Conservation (phyloP, 2,329 filamentous ascomycete genomes). For the Orbilia ellipsospora region DNA sequence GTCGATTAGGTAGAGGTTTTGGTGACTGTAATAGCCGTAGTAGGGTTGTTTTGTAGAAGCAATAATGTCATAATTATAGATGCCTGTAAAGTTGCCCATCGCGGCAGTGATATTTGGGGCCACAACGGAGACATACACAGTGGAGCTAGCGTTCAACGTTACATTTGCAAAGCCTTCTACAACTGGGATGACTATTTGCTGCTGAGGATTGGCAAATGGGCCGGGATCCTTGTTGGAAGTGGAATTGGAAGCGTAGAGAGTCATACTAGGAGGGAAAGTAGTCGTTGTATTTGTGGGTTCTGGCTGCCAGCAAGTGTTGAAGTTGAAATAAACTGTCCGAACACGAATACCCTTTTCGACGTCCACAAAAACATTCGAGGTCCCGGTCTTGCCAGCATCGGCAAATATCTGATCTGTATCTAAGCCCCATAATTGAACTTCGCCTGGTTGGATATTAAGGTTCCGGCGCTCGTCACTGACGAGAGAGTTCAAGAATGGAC, state of each 20-base stretch:
- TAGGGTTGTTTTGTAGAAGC: conserved; percentile 83
- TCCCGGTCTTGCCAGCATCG: conserved; percentile 52
- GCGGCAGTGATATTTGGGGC: conserved; percentile 72
- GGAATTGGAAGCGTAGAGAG: conserved; percentile 79
- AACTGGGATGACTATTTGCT: conserved; percentile 68
- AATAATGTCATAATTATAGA: conserved; percentile 83
- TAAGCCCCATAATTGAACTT: conserved; percentile 42
- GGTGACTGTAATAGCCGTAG: conserved; percentile 71
- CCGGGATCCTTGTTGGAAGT: conserved; percentile 74
- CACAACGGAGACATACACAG: conserved; percentile 80
- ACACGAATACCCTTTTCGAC: conserved; percentile 60
- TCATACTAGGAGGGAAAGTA: conserved; percentile 75
- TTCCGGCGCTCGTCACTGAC: conserved; percentile 30
- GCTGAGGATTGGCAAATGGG: conserved; percentile 66
- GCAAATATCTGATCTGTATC: conserved; percentile 56
- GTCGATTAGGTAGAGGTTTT: conserved; percentile 81
- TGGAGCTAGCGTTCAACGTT: conserved; percentile 70
- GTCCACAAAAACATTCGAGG: conserved; percentile 45
- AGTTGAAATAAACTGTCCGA: conserved; percentile 78
- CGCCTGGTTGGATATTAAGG: conserved; percentile 40
- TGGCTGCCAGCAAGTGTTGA: conserved; percentile 84
- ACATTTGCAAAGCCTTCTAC: conserved; percentile 76
- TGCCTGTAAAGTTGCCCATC: conserved; percentile 69
- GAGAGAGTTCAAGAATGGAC: conserved; percentile 31
- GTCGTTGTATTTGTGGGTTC: conserved; percentile 68